These are phyloP conservation scores for Vigna radiata DNA, from an alignment of 306 rosid species.

Conservation along the genomic window DNA sequence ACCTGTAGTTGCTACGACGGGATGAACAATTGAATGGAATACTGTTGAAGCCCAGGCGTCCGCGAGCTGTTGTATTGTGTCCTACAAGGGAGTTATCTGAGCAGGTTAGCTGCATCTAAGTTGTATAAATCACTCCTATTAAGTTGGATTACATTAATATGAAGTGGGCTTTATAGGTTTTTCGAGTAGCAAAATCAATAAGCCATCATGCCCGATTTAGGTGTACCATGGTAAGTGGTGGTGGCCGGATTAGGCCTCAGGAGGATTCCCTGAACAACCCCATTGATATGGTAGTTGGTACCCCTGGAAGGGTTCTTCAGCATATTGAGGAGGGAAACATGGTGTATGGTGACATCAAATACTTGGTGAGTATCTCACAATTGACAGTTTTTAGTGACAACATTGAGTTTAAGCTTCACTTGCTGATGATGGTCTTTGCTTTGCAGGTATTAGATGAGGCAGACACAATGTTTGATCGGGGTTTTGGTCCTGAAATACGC, in stretches of 20 bases:
- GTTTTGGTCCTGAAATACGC: constrained; percentile 96
- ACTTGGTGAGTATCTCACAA: constrained; percentile 62
- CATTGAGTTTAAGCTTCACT: constrained; percentile 12
- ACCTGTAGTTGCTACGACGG: constrained; percentile 79
- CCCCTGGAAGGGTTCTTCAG: constrained; percentile 96
- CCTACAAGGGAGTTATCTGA: constrained; percentile 96
- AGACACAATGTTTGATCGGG: constrained; percentile 98
- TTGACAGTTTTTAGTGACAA: constrained; percentile 23
- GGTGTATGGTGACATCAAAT: constrained; percentile 91
- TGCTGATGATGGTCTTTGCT: constrained; percentile 37
- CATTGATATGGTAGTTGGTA: constrained; percentile 90
- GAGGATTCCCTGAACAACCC: constrained; percentile 88
- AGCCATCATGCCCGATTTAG: constrained; percentile 93
- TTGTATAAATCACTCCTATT: constrained; percentile 19
- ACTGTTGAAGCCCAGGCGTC: constrained; percentile 85
- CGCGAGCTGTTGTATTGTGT: constrained; percentile 86
- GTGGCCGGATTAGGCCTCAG: constrained; percentile 89
- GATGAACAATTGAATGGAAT: constrained; percentile 78
- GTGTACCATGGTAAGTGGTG: constrained; percentile 94
- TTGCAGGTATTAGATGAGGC: constrained; percentile 96
- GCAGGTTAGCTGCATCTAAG: constrained; percentile 65
- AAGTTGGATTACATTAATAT: constrained; percentile 44
- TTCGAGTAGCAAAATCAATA: constrained; percentile 87
- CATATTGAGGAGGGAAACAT: constrained; percentile 94
- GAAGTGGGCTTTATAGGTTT: constrained; percentile 63